Percentiles rank a stretch among this genome's conserved stretches.
Evolutionary conservation across 352 stramenopile genomes (phyloP).

Genomic region (Chrysophaeum taylorii): DNA sequence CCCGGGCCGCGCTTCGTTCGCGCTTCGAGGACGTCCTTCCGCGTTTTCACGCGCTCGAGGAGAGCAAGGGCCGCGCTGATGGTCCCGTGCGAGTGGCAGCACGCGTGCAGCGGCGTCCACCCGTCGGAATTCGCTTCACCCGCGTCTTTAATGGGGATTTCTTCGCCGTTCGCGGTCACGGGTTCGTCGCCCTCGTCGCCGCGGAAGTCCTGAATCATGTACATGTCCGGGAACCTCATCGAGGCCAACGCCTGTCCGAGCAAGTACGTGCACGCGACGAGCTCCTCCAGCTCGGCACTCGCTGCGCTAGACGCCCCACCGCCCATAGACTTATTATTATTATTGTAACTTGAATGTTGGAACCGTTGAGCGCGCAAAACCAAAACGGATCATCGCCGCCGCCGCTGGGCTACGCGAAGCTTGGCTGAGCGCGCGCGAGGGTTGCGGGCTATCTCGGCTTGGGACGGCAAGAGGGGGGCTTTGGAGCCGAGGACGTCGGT

Average conservation of each 20-base stretch:
- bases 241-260: slow-evolving; percentile 22
- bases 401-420: slow-evolving; percentile 50
- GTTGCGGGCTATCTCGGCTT: slow-evolving; percentile 59
- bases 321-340: slow-evolving; percentile 1
- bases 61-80: slow-evolving; percentile 20
- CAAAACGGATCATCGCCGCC: too few species aligned
- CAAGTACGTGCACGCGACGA: slow-evolving; percentile 27
- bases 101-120: slow-evolving; percentile 34
- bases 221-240: slow-evolving; percentile 22
- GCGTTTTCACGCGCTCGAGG: slow-evolving; percentile 18
- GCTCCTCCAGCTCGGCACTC: slow-evolving; percentile 23
- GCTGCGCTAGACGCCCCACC: slow-evolving; percentile 13
- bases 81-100: slow-evolving; percentile 28
- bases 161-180: slow-evolving; percentile 5
- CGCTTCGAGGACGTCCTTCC: neutral
- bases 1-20: slow-evolving; percentile 27
- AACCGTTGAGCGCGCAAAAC: too few species aligned
- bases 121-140: slow-evolving; percentile 27
- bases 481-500: slow-evolving; percentile 44
- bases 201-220: slow-evolving; percentile 25
- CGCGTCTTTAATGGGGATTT: slow-evolving; percentile 24
- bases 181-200: neutral
- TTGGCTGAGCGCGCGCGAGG: slow-evolving; percentile 61
- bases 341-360: too few species aligned
- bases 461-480: slow-evolving; percentile 41